Evolutionary conservation across 768 basidiomycete species (phyloP).

Genomic region (Suillus plorans): DNA sequence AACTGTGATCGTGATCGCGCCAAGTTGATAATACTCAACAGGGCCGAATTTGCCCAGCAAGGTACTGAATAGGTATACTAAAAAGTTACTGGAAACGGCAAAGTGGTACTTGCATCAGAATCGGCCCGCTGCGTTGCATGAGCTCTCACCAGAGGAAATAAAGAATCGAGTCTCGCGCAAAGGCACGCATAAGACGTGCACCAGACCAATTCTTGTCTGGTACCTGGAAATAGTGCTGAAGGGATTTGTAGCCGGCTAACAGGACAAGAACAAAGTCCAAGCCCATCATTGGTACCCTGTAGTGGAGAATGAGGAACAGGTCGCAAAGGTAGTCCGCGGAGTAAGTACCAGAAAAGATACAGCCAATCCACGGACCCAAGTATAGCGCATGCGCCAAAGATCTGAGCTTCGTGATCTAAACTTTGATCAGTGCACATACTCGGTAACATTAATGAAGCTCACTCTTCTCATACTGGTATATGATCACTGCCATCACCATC

Average conservation of each 20-base stretch:
- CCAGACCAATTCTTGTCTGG: slow-evolving; percentile 9
- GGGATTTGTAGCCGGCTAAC: slow-evolving; percentile 9
- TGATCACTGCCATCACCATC: slow-evolving; percentile 3
- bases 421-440: neutral
- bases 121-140: too few species aligned
- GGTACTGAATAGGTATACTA: slow-evolving; percentile 2
- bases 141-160: slow-evolving; percentile 8
- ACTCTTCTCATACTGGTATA: slow-evolving; percentile 1
- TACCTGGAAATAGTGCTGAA: slow-evolving; percentile 6
- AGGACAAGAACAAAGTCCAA: slow-evolving; percentile 7
- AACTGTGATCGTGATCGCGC: slow-evolving; percentile 1
- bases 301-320: neutral
- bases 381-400: slow-evolving; percentile 3
- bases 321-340: neutral
- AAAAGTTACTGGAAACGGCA: neutral
- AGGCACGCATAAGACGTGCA: slow-evolving; percentile 5
- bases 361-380: slow-evolving; percentile 1
- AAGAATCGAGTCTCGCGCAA: slow-evolving; percentile 8
- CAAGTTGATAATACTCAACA: neutral
- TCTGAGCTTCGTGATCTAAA: neutral
- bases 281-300: slow-evolving; percentile 6
- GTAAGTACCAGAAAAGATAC: slow-evolving; percentile 8
- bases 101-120: neutral
- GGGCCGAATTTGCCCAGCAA: slow-evolving; percentile 2
- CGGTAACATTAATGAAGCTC: neutral